A percentile compares a stretch with the other conserved stretches of the same genome.
phyloP scores from a whole-genome alignment of 352 stramenopile species.

The Globisporangium irregulare region DNA sequence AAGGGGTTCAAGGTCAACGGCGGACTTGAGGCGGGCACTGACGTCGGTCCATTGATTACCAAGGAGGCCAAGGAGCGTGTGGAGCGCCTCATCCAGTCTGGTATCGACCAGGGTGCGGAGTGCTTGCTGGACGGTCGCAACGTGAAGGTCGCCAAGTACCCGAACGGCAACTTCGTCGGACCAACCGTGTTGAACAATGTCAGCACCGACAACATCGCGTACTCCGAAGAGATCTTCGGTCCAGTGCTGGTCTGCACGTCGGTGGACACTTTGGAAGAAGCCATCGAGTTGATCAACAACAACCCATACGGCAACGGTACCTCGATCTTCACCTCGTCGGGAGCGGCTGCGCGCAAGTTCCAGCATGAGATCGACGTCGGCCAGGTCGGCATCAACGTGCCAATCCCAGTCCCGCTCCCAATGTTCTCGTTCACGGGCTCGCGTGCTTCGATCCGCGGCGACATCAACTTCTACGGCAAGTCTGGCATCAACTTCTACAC shows the following conservation, averaged over 20 bases:
- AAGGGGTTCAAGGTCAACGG: conserved; percentile 91
- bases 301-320: conserved; percentile 98
- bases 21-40: conserved; percentile 66
- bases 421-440: conserved; percentile 99
- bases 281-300: conserved; percentile 93
- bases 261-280: conserved; percentile 94
- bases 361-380: conserved; percentile 96
- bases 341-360: conserved; percentile 94
- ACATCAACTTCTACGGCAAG: conserved; percentile 98
- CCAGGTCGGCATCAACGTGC: conserved; percentile 96
- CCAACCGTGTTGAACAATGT: conserved; percentile 92
- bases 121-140: conserved; percentile 92
- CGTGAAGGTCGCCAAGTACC: conserved; percentile 88
- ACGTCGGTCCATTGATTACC: conserved; percentile 90
- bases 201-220: conserved; percentile 82
- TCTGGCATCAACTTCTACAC: conserved; percentile 97
- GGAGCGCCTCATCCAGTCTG: conserved; percentile 86
- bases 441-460: conserved; percentile 91
- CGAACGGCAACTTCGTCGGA: conserved; percentile 95
- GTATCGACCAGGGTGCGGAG: conserved; percentile 88
- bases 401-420: conserved; percentile 96
- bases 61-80: conserved; percentile 85
- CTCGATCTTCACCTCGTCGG: conserved; percentile 95
- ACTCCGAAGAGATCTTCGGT: conserved; percentile 97
- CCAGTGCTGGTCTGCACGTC: conserved; percentile 91